Base-by-base conservation (phyloP, 2,329 filamentous ascomycete genomes). In the Pseudogymnoascus sp. region DNA sequence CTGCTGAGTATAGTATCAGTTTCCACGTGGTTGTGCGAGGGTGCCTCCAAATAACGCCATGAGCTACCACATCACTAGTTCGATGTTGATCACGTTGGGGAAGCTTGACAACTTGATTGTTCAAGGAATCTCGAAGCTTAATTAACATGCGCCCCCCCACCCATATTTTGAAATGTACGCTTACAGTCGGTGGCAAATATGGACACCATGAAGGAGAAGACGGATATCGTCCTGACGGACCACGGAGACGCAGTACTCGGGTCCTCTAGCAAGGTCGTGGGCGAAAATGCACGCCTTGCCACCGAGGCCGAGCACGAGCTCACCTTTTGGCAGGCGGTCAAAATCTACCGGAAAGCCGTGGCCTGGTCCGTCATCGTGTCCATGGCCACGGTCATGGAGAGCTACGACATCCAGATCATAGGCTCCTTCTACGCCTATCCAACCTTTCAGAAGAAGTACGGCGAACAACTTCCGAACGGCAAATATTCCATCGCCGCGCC, bases 371-470 rank as follows among this genome's bases (percentile, higher is more conserved):
- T 96, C 60, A 78, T 95, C 63, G 92, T 96, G 74, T 93, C 89
- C 14, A 93, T 90, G 0, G 92, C 89, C 72, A 94, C 96, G 70
- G 85, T 84, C 69, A 96, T 96, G 92, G 91, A 96, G 75, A 91
- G 90, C 36, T 95, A 92, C 77, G 91, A 96, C 72, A 80, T 94
- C 64, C 87, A 84, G 69, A 78, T 95, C 61, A 84, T 94, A 69
- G n/a, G 88, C 78, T 92, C 92, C 75, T 92, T 94, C 71, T 92
- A 67, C 64, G 62, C 64, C 35, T 63, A 70, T 71, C 74, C 65
- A 5, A 66, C 62, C 67, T 76, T 71, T 66, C 71, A 68, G 19
- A 70, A 64, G 67, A 75, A 69, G 64, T 79, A 76, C 62, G 76
- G 76, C 9, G 62, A 69, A 5, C 62, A 67, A 6, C 55, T 68